Evolutionary conservation across 2,329 filamentous ascomycete species (phyloP).

Genomic region (Alternaria metachromatica): DNA sequence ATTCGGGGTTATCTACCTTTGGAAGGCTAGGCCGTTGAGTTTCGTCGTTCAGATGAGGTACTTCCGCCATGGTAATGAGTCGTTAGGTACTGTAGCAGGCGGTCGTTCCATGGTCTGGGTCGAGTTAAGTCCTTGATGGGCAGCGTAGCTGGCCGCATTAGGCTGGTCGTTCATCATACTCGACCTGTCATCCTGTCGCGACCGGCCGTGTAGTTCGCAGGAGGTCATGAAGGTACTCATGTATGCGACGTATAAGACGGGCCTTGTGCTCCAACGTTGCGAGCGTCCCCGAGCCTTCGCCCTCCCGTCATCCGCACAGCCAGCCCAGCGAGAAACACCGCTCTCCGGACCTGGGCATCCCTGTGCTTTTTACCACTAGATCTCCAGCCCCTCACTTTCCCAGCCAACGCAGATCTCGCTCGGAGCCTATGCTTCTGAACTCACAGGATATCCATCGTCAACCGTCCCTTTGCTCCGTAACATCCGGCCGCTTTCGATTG

Average conservation of each 20-base stretch:
- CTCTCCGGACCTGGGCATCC: background rate
- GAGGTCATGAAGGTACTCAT: conserved; percentile 12
- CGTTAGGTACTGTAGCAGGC: background rate
- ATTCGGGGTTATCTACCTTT: background rate
- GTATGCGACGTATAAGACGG: conserved; percentile 12
- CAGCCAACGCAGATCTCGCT: background rate
- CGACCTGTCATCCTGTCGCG: background rate
- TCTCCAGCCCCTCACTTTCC: background rate
- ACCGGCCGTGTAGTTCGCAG: background rate
- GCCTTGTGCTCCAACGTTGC: background rate
- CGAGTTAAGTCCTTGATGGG: background rate
- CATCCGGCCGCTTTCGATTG: background rate
- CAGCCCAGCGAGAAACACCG: background rate
- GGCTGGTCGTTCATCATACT: background rate
- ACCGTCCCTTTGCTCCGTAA: conserved; percentile 8
- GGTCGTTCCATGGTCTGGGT: background rate
- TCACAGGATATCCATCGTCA: background rate
- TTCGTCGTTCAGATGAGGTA: background rate
- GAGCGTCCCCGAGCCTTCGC: background rate
- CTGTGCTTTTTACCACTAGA: background rate
- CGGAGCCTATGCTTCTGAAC: background rate
- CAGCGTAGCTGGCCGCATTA: background rate
- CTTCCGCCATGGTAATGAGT: background rate
- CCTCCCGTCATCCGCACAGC: background rate
- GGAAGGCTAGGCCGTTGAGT: background rate